phyloP scores from a whole-genome alignment of 441 rosid genomes.

The Croton laevigatus region DNA sequence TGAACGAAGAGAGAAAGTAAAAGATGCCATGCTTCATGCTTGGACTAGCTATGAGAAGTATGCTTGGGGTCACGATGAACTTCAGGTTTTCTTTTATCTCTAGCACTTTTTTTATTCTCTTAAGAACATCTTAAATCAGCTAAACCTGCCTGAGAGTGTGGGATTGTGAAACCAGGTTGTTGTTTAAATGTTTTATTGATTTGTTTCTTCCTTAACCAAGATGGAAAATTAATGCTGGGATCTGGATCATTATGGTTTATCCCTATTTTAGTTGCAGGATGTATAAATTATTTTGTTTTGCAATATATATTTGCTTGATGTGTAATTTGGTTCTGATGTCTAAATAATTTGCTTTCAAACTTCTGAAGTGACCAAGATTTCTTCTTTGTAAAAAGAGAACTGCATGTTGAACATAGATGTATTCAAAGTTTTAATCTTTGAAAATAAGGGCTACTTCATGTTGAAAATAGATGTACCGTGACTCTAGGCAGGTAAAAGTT shows the following conservation, averaged over 20 bases:
- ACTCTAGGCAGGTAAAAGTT: background rate
- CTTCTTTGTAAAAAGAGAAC: background rate
- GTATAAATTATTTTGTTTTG: too few relatives aligned
- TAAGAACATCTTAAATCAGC: too few relatives aligned
- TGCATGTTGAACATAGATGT: background rate
- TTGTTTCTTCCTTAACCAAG: too few relatives aligned
- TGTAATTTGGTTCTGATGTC: too few relatives aligned
- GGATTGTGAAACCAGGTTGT: too few relatives aligned
- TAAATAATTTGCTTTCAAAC: too few relatives aligned
- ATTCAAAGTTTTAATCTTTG: background rate
- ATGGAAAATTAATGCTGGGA: too few relatives aligned
- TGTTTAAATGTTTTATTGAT: too few relatives aligned
- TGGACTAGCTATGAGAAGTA: slow-evolving; percentile 93
- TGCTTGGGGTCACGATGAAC: slow-evolving; percentile 99
- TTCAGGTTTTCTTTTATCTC: slow-evolving; percentile 51
- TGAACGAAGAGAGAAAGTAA: slow-evolving; percentile 79
- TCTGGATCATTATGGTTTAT: too few relatives aligned
- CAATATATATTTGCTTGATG: too few relatives aligned
- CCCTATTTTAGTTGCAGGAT: too few relatives aligned
- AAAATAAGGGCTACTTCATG: background rate
- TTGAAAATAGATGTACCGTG: background rate
- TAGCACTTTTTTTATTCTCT: background rate
- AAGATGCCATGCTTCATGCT: slow-evolving; percentile 97
- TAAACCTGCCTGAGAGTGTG: too few relatives aligned
- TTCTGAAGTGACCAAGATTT: background rate